Conservation (phyloP, 768 basidiomycete genomes). For the Omphalotus guepiniiformis region DNA sequence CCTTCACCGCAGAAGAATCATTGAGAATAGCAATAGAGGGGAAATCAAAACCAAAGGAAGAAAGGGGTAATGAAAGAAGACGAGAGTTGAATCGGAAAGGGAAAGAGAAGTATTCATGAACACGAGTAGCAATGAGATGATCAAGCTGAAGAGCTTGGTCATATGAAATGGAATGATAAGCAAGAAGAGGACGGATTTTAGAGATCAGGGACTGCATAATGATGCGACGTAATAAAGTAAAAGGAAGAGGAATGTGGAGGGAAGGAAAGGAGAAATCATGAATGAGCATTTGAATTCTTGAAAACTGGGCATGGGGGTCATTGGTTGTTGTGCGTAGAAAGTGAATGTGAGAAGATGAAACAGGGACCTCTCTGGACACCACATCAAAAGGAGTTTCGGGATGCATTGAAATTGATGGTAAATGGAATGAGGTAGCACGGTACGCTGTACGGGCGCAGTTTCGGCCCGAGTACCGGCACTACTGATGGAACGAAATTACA, state of each 20-base stretch:
- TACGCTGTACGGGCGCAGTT: too few relatives aligned
- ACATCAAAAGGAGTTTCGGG: too few relatives aligned
- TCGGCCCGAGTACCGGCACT: too few relatives aligned
- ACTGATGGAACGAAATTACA: too few relatives aligned
- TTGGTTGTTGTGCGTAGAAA: slow-evolving; percentile 6
- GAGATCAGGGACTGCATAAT: slow-evolving; percentile 6
- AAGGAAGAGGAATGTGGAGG: background rate
- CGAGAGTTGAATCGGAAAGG: slow-evolving; percentile 5
- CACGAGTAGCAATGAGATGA: background rate
- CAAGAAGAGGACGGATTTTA: slow-evolving; percentile 3
- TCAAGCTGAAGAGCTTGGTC: slow-evolving; percentile 6
- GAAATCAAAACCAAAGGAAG: slow-evolving; percentile 4
- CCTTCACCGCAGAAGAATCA: slow-evolving; percentile 5
- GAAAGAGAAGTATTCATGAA: slow-evolving; percentile 1
- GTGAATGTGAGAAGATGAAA: background rate
- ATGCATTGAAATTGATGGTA: too few relatives aligned
- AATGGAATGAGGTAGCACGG: too few relatives aligned
- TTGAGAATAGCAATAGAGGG: slow-evolving; percentile 13
- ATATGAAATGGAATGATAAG: slow-evolving; percentile 9
- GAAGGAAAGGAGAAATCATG: slow-evolving; percentile 8
- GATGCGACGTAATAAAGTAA: slow-evolving; percentile 7
- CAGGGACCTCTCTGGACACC: background rate
- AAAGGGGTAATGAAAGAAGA: slow-evolving; percentile 7
- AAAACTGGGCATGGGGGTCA: background rate
- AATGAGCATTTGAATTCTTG: slow-evolving; percentile 2